Conservation (phyloP, 495 filamentous ascomycete species). For the Hypoxylon subgilvum region DNA sequence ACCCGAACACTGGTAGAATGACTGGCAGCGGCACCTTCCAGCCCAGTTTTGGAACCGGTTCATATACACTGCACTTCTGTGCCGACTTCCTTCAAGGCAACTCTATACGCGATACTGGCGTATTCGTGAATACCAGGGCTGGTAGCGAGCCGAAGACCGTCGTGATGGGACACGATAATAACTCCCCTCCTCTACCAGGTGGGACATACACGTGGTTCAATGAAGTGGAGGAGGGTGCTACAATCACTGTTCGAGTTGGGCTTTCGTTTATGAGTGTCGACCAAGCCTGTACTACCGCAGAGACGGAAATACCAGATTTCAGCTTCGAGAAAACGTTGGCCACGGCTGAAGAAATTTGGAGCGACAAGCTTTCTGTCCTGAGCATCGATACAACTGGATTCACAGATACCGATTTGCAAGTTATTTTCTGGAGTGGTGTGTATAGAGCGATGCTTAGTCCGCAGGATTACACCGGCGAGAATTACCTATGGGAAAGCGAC, state of each 20-base stretch:
- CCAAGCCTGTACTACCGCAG: slow-evolving; percentile 66
- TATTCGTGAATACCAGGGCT: slow-evolving; percentile 62
- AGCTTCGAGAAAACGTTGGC: slow-evolving; percentile 61
- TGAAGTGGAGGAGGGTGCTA: slow-evolving; percentile 46
- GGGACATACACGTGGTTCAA: slow-evolving; percentile 66
- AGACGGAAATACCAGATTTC: slow-evolving; percentile 64
- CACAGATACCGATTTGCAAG: slow-evolving; percentile 57
- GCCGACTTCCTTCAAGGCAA: slow-evolving; percentile 66
- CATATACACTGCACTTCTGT: slow-evolving; percentile 65
- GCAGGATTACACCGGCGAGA: slow-evolving; percentile 77
- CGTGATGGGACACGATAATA: slow-evolving; percentile 57
- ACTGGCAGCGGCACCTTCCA: slow-evolving; percentile 65
- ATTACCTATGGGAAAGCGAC: slow-evolving; percentile 70
- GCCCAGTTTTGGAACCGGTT: slow-evolving; percentile 70
- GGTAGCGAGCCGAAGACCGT: slow-evolving; percentile 57
- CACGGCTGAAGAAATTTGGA: slow-evolving; percentile 62
- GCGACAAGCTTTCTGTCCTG: slow-evolving; percentile 62
- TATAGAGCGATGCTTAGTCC: slow-evolving; percentile 71
- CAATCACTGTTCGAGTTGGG: slow-evolving; percentile 62
- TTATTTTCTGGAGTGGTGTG: slow-evolving; percentile 67
- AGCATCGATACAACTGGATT: slow-evolving; percentile 53
- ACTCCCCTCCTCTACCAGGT: slow-evolving; percentile 63
- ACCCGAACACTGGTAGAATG: slow-evolving; percentile 61
- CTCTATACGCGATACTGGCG: slow-evolving; percentile 62
- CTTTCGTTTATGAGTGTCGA: slow-evolving; percentile 68